Evolutionary conservation across 176 grass and related monocot genomes (phyloP).

Genomic region (Areca catechu): DNA sequence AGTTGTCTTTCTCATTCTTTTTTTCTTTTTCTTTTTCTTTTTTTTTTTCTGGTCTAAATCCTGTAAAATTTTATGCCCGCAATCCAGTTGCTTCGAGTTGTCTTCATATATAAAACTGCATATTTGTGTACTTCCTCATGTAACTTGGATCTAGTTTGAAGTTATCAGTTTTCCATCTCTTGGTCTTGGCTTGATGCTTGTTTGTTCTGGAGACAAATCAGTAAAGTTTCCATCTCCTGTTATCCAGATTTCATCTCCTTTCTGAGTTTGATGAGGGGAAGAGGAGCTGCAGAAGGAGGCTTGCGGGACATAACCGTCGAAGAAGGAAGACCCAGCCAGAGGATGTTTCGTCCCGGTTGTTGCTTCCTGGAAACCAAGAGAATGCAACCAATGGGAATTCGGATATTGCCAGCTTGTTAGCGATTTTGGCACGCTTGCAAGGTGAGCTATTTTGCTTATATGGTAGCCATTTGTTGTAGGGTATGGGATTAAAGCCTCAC

Average conservation of each 20-base stretch:
- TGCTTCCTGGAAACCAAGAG: constrained; percentile 81
- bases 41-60: not conserved
- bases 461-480: too few species aligned
- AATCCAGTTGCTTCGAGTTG: too few species aligned
- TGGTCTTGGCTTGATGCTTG: too few species aligned
- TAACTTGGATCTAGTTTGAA: constrained; percentile 9
- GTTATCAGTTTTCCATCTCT: too few species aligned
- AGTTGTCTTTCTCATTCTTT: not conserved
- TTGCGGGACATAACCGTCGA: constrained; percentile 79
- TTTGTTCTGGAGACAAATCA: too few species aligned
- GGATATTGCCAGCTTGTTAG: constrained; percentile 81
- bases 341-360: constrained; percentile 67
- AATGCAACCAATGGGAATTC: constrained; percentile 51
- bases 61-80: too few species aligned
- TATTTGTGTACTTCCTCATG: constrained; percentile 22
- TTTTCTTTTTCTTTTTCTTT: not conserved
- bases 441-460: constrained; percentile 20
- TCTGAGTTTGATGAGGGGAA: constrained; percentile 97
- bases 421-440: constrained; percentile 75
- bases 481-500: not conserved
- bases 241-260: constrained; percentile 81
- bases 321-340: constrained; percentile 88
- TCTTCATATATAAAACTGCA: too few species aligned
- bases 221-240: not conserved
- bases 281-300: constrained; percentile 88